phyloP scores from a whole-genome alignment of 306 rosid species.

The Mucuna pruriens region DNA sequence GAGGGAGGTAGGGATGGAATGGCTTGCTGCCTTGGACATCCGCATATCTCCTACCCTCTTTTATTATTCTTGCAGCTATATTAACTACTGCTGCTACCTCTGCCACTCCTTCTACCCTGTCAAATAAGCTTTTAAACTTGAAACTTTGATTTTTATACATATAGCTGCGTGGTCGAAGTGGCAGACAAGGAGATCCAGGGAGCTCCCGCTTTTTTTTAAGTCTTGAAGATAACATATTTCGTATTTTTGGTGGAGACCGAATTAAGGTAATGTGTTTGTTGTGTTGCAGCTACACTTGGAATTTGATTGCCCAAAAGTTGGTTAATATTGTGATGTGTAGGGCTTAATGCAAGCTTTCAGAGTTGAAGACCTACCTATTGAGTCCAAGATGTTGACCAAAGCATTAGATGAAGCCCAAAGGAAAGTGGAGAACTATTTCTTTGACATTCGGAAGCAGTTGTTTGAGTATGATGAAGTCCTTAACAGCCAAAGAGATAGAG shows the following conservation, averaged over 20 bases:
- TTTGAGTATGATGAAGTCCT: conserved; percentile 95
- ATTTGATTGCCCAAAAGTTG: conserved; percentile 16
- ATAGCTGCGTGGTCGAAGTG: conserved; percentile 95
- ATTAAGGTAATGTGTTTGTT: conserved; percentile 71
- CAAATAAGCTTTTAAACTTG: conserved; percentile 28
- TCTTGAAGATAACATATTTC: conserved; percentile 96
- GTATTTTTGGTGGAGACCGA: conserved; percentile 96
- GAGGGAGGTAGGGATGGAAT: neutral
- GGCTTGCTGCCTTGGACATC: neutral
- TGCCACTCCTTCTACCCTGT: conserved; percentile 17
- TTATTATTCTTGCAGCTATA: conserved; percentile 9
- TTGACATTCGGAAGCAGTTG: conserved; percentile 94
- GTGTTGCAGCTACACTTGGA: conserved; percentile 35
- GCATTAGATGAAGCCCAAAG: conserved; percentile 99
- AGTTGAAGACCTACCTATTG: conserved; percentile 97
- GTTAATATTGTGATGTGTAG: conserved; percentile 52
- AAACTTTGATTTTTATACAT: conserved; percentile 37
- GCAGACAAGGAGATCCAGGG: conserved; percentile 98
- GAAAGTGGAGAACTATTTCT: conserved; percentile 96
- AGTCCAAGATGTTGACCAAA: conserved; percentile 96
- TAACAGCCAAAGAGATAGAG: conserved; percentile 96
- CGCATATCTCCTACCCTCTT: conserved; percentile 8
- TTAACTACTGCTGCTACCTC: conserved; percentile 30
- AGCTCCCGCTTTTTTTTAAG: conserved; percentile 96
- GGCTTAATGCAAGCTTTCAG: conserved; percentile 97